Evolutionary conservation across 2,329 filamentous ascomycete species (phyloP), one percentile per base, ranked within the genome.

Genomic region (Exophiala aquamarina): DNA sequence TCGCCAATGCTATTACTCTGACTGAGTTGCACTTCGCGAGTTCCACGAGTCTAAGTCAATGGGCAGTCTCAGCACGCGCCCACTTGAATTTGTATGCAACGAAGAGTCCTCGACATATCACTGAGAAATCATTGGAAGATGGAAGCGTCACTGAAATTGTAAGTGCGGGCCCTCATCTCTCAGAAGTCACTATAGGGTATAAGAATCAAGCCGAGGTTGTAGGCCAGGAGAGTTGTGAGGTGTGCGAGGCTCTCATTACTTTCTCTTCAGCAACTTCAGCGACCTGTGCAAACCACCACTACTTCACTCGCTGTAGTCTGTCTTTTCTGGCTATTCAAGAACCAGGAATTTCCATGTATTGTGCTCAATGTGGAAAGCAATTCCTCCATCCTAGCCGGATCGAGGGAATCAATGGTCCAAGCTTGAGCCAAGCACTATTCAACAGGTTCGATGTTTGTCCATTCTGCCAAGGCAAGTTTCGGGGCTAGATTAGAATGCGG

Each of bases 291-390:
- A 51, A 46, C 7, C 52, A 54, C 6, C 59, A 61, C 36, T 32
- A 42, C 23, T 61, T 58, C 46, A 53, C 41, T 34, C 47, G 59
- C n/a, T 61, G 59, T 46, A 52, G 46, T 44, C 38, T 61, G 17
- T 58, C 59, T 15, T 57, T 59, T 23, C 20, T 61, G 9, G 48
- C 54, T 36, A 58, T 61, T 33, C 59, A 61, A 50, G 57, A 59
- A 38, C 59, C 59, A 19, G 57, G 57, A 19, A 52, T 61, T 23
- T 59, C 51, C n/a, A 59, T 56, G 38, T 59, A 52, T 33, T 61
- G 59, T 50, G 47, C 59, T 33, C 47, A 45, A 52, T 61, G 59
- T 41, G 52, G 54, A 19, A 55, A 52, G 45, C 55, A 59, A 44
- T 59, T 59, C 49, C 52, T 61, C 29, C 45, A 59, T 41, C 37